phyloP scores from a whole-genome alignment of 306 rosid genomes.

The Quercus alba region DNA sequence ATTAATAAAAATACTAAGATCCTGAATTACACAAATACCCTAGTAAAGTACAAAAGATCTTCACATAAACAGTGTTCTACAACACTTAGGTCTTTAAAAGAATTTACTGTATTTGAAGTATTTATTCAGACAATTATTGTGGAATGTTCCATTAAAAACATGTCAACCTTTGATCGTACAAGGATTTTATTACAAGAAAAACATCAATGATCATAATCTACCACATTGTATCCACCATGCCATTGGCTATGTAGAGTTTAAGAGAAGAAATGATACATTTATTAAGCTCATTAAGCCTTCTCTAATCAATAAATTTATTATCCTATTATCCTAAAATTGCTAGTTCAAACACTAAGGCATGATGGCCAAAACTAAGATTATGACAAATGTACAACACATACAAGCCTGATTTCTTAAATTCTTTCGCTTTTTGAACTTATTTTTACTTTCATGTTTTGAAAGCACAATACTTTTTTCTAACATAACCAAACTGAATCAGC shows the following conservation, averaged over 20 bases:
- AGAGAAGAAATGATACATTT: not conserved
- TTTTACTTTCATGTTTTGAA: not conserved
- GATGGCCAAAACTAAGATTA: not conserved
- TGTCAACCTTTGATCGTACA: not conserved
- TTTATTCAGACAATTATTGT: no score
- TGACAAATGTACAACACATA: not conserved
- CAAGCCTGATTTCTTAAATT: not conserved
- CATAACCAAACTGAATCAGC: no score
- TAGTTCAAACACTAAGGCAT: not conserved
- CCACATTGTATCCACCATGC: not conserved
- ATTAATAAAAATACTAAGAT: not conserved
- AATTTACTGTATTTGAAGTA: not conserved
- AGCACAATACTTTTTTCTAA: not conserved
- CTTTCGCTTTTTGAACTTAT: not conserved
- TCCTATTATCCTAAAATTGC: not conserved
- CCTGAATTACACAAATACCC: not conserved
- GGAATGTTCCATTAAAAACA: not conserved
- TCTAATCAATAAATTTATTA: not conserved
- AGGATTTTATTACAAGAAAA: not conserved
- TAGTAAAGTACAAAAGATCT: not conserved
- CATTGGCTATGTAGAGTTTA: not conserved
- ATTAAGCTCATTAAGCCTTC: not conserved
- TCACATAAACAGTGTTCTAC: not conserved
- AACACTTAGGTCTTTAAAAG: not conserved
- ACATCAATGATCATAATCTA: not conserved